Conservation (phyloP, 1,284 basidiomycete species). For the Phellopilus nigrolimitatus region DNA sequence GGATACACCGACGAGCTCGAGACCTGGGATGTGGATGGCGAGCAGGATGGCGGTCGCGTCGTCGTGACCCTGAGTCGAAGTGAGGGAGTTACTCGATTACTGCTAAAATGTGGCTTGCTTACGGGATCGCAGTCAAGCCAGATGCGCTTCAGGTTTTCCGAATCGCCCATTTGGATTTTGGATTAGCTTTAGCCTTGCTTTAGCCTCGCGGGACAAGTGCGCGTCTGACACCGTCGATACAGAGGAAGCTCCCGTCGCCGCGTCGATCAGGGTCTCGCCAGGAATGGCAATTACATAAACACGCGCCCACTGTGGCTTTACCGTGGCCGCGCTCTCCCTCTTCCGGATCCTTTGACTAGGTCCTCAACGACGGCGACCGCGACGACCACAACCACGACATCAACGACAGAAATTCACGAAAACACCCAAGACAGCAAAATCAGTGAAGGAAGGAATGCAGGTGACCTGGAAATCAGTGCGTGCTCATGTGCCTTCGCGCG, state of each 20-base stretch:
- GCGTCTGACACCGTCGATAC: neutral
- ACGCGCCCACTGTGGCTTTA: slow-evolving; percentile 7
- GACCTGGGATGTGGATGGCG: slow-evolving; percentile 56
- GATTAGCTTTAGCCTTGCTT: neutral
- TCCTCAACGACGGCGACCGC: no score
- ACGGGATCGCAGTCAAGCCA: slow-evolving; percentile 60
- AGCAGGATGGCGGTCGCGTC: slow-evolving; percentile 79
- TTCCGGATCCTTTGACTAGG: no score
- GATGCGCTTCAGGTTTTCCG: slow-evolving; percentile 28
- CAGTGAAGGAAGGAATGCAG: no score
- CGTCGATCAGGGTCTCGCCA: neutral
- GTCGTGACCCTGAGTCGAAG: slow-evolving; percentile 66
- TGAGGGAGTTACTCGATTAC: slow-evolving; percentile 1
- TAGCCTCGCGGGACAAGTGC: neutral
- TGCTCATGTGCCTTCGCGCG: no score
- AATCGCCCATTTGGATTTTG: neutral
- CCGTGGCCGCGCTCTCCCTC: neutral
- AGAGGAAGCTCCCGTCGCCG: neutral
- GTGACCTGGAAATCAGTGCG: no score
- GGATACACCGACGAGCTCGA: slow-evolving; percentile 73
- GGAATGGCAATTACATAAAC: neutral
- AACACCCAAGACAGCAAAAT: no score
- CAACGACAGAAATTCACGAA: no score
- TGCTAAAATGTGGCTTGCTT: slow-evolving; percentile 21
- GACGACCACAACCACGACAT: no score